Base-by-base conservation (phyloP, 805 yeast genomes). In the Kuraishia piskuri region DNA sequence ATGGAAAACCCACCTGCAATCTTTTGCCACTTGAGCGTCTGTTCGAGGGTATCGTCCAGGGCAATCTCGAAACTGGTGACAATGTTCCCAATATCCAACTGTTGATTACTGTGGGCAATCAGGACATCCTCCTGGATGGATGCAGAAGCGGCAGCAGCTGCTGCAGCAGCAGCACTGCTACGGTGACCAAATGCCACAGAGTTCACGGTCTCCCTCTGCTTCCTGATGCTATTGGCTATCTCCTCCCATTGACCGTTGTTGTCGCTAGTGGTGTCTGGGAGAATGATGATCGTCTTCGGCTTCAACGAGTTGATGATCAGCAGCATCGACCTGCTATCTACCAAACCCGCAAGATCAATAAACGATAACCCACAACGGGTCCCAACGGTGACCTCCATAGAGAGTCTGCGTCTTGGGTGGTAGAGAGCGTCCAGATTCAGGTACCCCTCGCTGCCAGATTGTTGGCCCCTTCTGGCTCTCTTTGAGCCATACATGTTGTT, bases 281-380 rank as follows among this genome's bases (percentile, higher is more conserved):
- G 55, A 21, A 22, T 82, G 77, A 92, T 70, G 49, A 91, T 73
- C 58, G 84, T 84, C 51, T 82, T 78, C 3, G 98, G 96, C 61
- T 88, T 87, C 52, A 94, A 69, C 2, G 86, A 77, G 22, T 94
- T 88, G 47, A 90, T 74, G 53, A 91, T 87, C 67, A 88, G 81
- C 49, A 83, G 76, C 54, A 89, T 69, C 0, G 99, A 92, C 57
- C 97, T 76, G 57, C 84, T 72, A 63, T 94, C 97, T 0, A 89
- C 92, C 20, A 86, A 68, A 21, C 97, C 96, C 17, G 90, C 80
- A 49, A 91, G 73, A 64, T 92, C 97, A 53, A 92, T 79, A 63
- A 73, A 90, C 2, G 88, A 78, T 7, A 91, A 67, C 1, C 84
- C 86, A 68, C 97, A 90, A 55, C 84, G 72, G 3, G 89, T 71